A percentile compares a stretch with the other conserved stretches of the same genome.
Evolutionary conservation across 2,329 filamentous ascomycete genomes (phyloP).

Genomic region (Colletotrichum simmondsii): DNA sequence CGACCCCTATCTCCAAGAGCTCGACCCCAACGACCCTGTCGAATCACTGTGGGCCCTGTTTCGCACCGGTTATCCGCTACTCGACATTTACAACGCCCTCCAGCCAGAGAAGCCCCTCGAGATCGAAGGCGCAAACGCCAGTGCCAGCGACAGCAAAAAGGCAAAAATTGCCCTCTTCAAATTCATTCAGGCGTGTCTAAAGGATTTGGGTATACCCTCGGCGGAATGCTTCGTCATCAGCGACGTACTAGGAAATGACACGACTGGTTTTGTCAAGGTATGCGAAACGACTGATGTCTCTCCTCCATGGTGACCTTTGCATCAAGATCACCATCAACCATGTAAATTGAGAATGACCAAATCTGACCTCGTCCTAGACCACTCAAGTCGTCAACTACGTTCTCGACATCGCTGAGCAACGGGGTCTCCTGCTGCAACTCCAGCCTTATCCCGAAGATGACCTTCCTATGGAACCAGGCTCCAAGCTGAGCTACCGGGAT

Average conservation of each 20-base stretch:
- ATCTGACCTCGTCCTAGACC: slow-evolving; percentile 58
- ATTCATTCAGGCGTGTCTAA: slow-evolving; percentile 89
- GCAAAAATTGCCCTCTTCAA: slow-evolving; percentile 91
- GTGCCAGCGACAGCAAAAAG: slow-evolving; percentile 74
- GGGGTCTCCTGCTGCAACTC: slow-evolving; percentile 75
- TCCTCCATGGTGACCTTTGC: not conserved
- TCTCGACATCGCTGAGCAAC: slow-evolving; percentile 84
- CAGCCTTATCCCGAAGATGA: slow-evolving; percentile 69
- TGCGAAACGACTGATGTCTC: slow-evolving; percentile 34
- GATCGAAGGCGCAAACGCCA: slow-evolving; percentile 69
- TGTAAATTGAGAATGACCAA: not conserved
- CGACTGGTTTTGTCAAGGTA: slow-evolving; percentile 96
- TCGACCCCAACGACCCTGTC: slow-evolving; percentile 81
- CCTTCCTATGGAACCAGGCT: slow-evolving; percentile 64
- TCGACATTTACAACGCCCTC: slow-evolving; percentile 89
- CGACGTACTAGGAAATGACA: slow-evolving; percentile 93
- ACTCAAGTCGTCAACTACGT: slow-evolving; percentile 93
- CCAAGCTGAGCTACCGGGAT: slow-evolving; percentile 80
- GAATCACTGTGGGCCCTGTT: slow-evolving; percentile 91
- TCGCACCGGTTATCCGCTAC: slow-evolving; percentile 82
- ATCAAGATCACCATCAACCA: not conserved
- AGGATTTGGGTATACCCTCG: slow-evolving; percentile 81
- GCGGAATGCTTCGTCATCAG: slow-evolving; percentile 91
- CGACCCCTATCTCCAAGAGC: slow-evolving; percentile 76
- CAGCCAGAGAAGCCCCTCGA: slow-evolving; percentile 75